These are phyloP conservation scores for Letharia columbiana DNA, from an alignment of 495 filamentous ascomycete species.

Conservation along the genomic window DNA sequence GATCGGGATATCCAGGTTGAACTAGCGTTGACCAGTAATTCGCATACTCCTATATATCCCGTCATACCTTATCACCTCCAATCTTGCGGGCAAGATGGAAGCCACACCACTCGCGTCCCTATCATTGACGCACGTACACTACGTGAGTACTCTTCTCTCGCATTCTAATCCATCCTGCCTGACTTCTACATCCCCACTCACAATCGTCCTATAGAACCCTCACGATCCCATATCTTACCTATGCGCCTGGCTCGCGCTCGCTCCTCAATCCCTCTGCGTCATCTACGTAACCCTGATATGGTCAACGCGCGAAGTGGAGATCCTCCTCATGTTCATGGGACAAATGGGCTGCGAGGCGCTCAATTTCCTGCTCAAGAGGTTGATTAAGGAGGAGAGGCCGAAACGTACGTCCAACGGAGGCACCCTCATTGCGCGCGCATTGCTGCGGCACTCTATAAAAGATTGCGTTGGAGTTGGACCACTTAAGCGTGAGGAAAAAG, in stretches of 20 bases:
- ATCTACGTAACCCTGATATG: slow-evolving; percentile 83
- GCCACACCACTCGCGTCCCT: slow-evolving; percentile 56
- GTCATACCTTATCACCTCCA: background rate
- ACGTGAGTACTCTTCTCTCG: slow-evolving; percentile 45
- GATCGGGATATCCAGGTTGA: background rate
- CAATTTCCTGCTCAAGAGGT: slow-evolving; percentile 81
- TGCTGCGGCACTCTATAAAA: background rate
- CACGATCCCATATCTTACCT: slow-evolving; percentile 73
- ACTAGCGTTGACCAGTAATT: background rate
- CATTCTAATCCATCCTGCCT: slow-evolving; percentile 46
- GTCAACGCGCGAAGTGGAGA: slow-evolving; percentile 83
- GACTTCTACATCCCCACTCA: slow-evolving; percentile 4
- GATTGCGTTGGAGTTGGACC: background rate
- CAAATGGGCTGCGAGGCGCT: slow-evolving; percentile 90
- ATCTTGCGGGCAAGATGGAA: slow-evolving; percentile 39
- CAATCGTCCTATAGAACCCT: slow-evolving; percentile 57
- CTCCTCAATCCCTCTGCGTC: slow-evolving; percentile 84
- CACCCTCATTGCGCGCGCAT: background rate
- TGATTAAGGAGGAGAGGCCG: slow-evolving; percentile 87
- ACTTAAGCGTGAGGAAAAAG: background rate
- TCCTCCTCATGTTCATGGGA: slow-evolving; percentile 81
- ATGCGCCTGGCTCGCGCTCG: slow-evolving; percentile 86
- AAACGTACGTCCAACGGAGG: slow-evolving; percentile 41
- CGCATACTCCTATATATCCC: background rate
- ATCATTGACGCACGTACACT: background rate